phyloP scores from a whole-genome alignment of 352 stramenopile species.

The Plasmopara viticola region DNA sequence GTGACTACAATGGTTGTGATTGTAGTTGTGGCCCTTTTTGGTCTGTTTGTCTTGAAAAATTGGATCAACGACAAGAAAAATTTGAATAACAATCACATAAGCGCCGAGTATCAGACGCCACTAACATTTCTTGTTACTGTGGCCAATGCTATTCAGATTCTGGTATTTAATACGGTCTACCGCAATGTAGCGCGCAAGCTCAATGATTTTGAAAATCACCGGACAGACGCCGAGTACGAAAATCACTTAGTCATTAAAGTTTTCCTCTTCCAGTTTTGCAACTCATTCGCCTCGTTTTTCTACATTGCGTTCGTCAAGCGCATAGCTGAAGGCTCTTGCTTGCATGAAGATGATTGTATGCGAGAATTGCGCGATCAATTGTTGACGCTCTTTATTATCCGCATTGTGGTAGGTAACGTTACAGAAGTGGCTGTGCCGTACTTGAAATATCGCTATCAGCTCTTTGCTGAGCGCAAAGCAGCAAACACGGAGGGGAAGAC shows the following conservation, averaged over 20 bases:
- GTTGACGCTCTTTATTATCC: slow-evolving; percentile 88
- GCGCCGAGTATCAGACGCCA: slow-evolving; percentile 32
- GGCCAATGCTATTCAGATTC: slow-evolving; percentile 86
- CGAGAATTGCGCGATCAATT: slow-evolving; percentile 88
- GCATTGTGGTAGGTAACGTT: slow-evolving; percentile 90
- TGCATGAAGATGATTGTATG: slow-evolving; percentile 76
- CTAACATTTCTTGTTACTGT: slow-evolving; percentile 49
- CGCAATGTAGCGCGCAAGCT: slow-evolving; percentile 87
- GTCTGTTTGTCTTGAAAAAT: slow-evolving; percentile 64
- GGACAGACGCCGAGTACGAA: slow-evolving; percentile 83
- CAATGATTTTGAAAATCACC: slow-evolving; percentile 93
- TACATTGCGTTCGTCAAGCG: slow-evolving; percentile 88
- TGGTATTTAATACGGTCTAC: slow-evolving; percentile 91
- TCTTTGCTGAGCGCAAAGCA: slow-evolving; percentile 43
- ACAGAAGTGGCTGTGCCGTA: slow-evolving; percentile 84
- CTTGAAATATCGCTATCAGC: slow-evolving; percentile 67
- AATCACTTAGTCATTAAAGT: slow-evolving; percentile 96
- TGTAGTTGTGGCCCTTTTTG: slow-evolving; percentile 49
- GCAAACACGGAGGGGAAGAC: slow-evolving; percentile 21
- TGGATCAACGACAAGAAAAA: slow-evolving; percentile 40
- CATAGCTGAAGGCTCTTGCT: slow-evolving; percentile 59
- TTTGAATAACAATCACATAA: slow-evolving; percentile 25
- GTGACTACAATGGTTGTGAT: slow-evolving; percentile 64
- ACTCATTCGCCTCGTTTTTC: slow-evolving; percentile 96
- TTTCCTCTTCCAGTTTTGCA: slow-evolving; percentile 97